phyloP scores from a whole-genome alignment of 768 basidiomycete species.

The Trametes cingulata region DNA sequence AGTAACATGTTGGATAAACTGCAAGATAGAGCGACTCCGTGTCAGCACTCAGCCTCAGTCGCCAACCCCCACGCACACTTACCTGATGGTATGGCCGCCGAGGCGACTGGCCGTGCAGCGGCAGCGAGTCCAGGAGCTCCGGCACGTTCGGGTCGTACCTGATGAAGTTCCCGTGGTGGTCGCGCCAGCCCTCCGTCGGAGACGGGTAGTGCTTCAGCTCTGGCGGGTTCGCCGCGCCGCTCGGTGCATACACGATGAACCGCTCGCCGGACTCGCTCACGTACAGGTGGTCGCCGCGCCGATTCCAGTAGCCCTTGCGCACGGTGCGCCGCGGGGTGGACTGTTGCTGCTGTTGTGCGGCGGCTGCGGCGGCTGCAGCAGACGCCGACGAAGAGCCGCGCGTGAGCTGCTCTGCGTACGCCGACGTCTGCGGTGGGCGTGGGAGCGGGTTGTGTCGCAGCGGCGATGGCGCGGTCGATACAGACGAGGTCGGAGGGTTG shows the following conservation, averaged over 20 bases:
- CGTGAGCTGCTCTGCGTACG: conserved; percentile 12
- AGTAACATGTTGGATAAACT: conserved; percentile 23
- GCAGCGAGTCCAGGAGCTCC: conserved; percentile 63
- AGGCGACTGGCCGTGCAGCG: conserved; percentile 55
- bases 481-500: background rate
- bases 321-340: conserved; percentile 31
- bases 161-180: conserved; percentile 49
- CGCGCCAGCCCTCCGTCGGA: conserved; percentile 53
- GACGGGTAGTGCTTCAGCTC: conserved; percentile 64
- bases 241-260: conserved; percentile 69
- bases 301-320: conserved; percentile 71
- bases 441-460: conserved; percentile 28
- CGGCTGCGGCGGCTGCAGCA: conserved; percentile 20
- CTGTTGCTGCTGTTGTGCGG: conserved; percentile 31
- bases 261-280: conserved; percentile 26
- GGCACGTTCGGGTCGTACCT: conserved; percentile 46
- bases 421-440: conserved; percentile 20
- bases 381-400: conserved; percentile 19
- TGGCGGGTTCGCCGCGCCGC: conserved; percentile 50
- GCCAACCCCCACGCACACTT: conserved; percentile 23
- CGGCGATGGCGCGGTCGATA: conserved; percentile 12
- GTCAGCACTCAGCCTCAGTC: background rate
- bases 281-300: conserved; percentile 67
- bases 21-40: background rate
- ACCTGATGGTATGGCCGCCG: conserved; percentile 57